Conservation (phyloP, 2,329 filamentous ascomycete species). For the Blastomyces emzantsi region DNA sequence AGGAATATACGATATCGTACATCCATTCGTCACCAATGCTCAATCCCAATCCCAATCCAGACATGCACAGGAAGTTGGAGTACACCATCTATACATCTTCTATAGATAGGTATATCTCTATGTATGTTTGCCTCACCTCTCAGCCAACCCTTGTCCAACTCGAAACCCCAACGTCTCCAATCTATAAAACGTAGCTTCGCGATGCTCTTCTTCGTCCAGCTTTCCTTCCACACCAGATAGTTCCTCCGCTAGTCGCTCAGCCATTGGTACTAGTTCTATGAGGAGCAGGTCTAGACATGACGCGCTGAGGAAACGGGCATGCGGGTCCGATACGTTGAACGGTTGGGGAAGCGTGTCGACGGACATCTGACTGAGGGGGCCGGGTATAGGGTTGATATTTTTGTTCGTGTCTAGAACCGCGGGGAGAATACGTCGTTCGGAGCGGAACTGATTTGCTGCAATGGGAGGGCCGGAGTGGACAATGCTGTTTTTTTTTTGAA, state of each 20-base stretch:
- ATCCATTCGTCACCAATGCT: neutral
- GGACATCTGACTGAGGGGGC: conserved; percentile 47
- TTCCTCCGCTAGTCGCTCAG: conserved; percentile 73
- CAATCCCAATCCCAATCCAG: neutral
- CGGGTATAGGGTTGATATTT: neutral
- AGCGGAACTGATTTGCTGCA: neutral
- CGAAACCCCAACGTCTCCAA: conserved; percentile 81
- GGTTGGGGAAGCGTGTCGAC: conserved; percentile 62
- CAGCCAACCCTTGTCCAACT: conserved; percentile 84
- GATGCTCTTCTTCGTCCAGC: conserved; percentile 57
- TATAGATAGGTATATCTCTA: neutral
- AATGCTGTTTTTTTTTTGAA: neutral
- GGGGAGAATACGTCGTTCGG: neutral
- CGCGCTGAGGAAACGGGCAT: conserved; percentile 65
- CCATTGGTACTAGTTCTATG: conserved; percentile 93
- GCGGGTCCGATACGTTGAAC: conserved; percentile 63
- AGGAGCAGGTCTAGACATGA: conserved; percentile 90
- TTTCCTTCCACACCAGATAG: conserved; percentile 34
- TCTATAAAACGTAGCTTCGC: conserved; percentile 76
- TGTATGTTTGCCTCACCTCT: conserved; percentile 51
- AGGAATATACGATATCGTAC: neutral
- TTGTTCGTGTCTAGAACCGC: neutral
- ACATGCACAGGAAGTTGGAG: neutral
- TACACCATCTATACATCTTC: neutral
- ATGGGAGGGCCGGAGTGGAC: neutral